A percentile compares a stretch with the other conserved stretches of the same genome.
Evolutionary conservation across 2,329 filamentous ascomycete species (phyloP).

Genomic region (Colletotrichum sublineola): DNA sequence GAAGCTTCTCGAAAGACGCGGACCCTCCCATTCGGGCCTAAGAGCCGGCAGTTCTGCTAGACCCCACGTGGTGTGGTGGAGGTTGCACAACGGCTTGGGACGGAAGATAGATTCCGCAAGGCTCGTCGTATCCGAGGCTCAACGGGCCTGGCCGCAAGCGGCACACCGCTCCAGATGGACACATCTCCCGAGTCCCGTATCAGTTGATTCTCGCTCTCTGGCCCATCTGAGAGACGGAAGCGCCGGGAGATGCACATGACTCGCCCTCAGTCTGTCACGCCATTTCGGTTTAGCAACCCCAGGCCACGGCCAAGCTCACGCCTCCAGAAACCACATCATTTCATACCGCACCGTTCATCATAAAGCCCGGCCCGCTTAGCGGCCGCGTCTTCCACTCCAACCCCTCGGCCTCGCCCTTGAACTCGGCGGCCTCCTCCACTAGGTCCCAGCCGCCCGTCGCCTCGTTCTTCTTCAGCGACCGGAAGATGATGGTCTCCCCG

Average conservation of each 20-base stretch:
- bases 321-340: constrained; percentile 36
- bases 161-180: background rate
- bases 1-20: constrained; percentile 14
- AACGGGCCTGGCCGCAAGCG: too few species aligned
- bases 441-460: constrained; percentile 53
- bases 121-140: background rate
- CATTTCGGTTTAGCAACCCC: background rate
- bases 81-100: background rate
- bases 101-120: background rate
- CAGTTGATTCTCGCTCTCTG: background rate
- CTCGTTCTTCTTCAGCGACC: constrained; percentile 51
- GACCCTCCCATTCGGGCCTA: background rate
- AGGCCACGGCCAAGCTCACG: background rate
- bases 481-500: constrained; percentile 50
- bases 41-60: background rate
- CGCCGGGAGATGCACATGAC: background rate
- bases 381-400: constrained; percentile 54
- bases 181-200: too few species aligned
- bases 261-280: background rate
- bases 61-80: background rate
- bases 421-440: constrained; percentile 54
- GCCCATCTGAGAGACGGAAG: background rate
- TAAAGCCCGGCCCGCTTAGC: constrained; percentile 52
- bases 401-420: constrained; percentile 47
- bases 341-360: constrained; percentile 48